Evolutionary conservation across 2,329 filamentous ascomycete species (phyloP).

Genomic region (Xylariomycetidae sp.): DNA sequence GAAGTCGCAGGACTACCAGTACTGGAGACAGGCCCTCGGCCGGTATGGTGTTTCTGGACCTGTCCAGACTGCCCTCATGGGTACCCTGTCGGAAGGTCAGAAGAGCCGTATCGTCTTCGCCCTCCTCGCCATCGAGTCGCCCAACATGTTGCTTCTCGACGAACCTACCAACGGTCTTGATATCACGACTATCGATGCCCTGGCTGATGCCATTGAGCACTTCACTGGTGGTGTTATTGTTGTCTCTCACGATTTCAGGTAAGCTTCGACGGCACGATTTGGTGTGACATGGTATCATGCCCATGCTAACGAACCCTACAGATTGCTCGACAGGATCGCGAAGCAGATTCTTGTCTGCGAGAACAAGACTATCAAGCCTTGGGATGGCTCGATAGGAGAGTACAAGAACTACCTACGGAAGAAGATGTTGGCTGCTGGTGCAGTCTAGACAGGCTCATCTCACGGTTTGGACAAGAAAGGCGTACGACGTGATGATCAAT

Average conservation of each 20-base stretch:
- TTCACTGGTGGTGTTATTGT: conserved; percentile 96
- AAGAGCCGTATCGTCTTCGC: conserved; percentile 98
- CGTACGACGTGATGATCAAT: no score
- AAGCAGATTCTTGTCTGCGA: conserved; percentile 99
- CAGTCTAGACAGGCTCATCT: no score
- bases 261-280: no score
- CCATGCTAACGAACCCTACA: conserved; percentile 30
- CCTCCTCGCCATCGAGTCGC: conserved; percentile 85
- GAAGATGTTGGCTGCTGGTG: conserved; percentile 91
- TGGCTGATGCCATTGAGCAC: conserved; percentile 96
- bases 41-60: conserved; percentile 91
- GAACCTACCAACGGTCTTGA: conserved; percentile 99
- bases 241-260: conserved; percentile 98
- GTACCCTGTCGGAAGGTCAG: conserved; percentile 94
- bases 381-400: conserved; percentile 82
- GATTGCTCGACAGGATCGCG: conserved; percentile 97
- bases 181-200: conserved; percentile 95
- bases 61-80: conserved; percentile 93
- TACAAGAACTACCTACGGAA: conserved; percentile 99
- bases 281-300: no score
- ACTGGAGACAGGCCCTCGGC: conserved; percentile 97
- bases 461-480: no score
- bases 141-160: conserved; percentile 97
- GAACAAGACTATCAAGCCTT: conserved; percentile 86
- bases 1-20: conserved; percentile 96